A percentile compares a stretch with the other conserved stretches of the same genome.
phyloP scores from a whole-genome alignment of 768 basidiomycete species.

The Phallus indusiatus region DNA sequence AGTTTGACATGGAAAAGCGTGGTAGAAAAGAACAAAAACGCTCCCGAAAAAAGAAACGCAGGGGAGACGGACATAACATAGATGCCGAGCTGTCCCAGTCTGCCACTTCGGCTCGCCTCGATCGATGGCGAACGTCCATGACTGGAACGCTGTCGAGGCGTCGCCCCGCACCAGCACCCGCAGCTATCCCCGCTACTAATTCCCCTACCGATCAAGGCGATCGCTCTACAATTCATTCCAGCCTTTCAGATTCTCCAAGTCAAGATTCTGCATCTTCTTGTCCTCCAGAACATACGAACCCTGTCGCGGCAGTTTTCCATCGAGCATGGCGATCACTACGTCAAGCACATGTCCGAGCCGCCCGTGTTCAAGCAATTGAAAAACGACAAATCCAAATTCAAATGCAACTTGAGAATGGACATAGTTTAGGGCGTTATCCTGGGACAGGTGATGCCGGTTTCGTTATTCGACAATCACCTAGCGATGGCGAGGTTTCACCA shows the following conservation, averaged over 20 bases:
- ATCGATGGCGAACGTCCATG: slow-evolving; percentile 12
- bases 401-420: slow-evolving; percentile 9
- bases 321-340: slow-evolving; percentile 53
- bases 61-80: slow-evolving; percentile 8
- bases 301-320: slow-evolving; percentile 27
- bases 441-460: slow-evolving; percentile 25
- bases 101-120: background rate
- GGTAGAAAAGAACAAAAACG: slow-evolving; percentile 21
- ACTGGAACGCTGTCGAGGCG: slow-evolving; percentile 4
- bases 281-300: slow-evolving; percentile 15
- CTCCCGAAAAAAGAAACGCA: slow-evolving; percentile 4
- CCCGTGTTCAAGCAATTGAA: slow-evolving; percentile 61
- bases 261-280: slow-evolving; percentile 16
- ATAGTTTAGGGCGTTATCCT: slow-evolving; percentile 3
- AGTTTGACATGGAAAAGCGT: slow-evolving; percentile 53
- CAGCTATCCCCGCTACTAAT: slow-evolving; percentile 10
- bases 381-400: slow-evolving; percentile 15
- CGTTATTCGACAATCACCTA: slow-evolving; percentile 64
- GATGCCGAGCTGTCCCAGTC: background rate
- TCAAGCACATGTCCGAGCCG: slow-evolving; percentile 62
- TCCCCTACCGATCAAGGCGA: slow-evolving; percentile 9
- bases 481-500: slow-evolving; percentile 5
- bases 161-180: background rate
- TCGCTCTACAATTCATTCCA: background rate
- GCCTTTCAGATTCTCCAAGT: background rate